Base-by-base conservation (phyloP, 2,329 filamentous ascomycete genomes). In the Zalaria obscura region DNA sequence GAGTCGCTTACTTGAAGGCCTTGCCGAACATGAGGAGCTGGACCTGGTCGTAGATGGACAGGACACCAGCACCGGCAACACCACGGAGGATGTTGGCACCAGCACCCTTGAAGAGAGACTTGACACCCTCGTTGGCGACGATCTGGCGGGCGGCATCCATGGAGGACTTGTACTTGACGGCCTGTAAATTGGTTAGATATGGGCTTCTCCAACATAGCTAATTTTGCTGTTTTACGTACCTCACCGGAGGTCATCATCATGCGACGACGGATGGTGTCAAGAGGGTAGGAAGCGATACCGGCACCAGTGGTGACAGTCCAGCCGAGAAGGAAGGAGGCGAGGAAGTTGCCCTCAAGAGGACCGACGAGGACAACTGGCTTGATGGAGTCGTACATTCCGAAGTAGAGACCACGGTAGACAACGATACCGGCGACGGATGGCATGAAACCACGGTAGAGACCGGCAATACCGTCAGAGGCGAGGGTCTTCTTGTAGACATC, bases 21-120 rank as follows among this genome's bases (percentile, higher is more conserved):
- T 98, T 96, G 71, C 91, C 91, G 85, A 98, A 98, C 72, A 98
- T 60, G 69, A 98, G 72, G 68, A 98, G 80, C 83, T 98, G 91
- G 70, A 85, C 85, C 80, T 96, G 89, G 71, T 98, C 91, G 76
- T 98, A 98, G 86, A 98, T 95, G 70, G 91, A 98, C 68, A 98
- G 79, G 67, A 98, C 91, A 98, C 91, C 91, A 76, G 91, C 91
- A 86, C 91, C 93, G 66, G 91, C 91, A 66, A 98, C 91, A 95
- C 91, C 93, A 94, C 91, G 91, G 75, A 98, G 91, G 66, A 98
- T 98, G 86, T 98, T 98, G 80, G 91, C 91, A 86, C 91, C 91
- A 67, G 91, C 91, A 88, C 91, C 91, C 86, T 98, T 98, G 88
- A 98, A 98, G 72, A 98, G 89, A 62, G 91, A 98, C 75, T 79